Conservation (phyloP, 441 rosid genomes). For the Mallotus japonicus region DNA sequence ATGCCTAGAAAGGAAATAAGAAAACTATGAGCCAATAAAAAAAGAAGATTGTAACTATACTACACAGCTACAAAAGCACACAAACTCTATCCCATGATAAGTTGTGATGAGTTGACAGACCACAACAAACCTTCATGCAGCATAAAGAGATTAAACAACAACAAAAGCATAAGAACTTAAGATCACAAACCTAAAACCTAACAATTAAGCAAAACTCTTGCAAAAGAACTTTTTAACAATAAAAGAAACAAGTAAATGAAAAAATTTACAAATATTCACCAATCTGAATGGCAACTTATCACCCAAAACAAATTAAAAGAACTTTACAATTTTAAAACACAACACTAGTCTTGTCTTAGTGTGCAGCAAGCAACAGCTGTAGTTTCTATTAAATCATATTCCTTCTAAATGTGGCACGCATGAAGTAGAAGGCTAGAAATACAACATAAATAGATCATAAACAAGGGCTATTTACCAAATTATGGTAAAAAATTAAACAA, state of each 20-base stretch:
- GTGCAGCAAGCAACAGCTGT: not conserved
- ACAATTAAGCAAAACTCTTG: not conserved
- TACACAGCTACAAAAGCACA: not conserved
- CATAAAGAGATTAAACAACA: not conserved
- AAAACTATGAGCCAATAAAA: conserved; percentile 15
- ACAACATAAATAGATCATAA: not conserved
- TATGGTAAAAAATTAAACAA: too few relatives aligned
- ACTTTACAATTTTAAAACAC: too few relatives aligned
- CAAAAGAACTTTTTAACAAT: not conserved
- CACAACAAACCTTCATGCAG: not conserved
- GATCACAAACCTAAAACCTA: not conserved
- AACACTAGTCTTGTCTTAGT: not conserved
- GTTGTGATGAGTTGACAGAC: too few relatives aligned
- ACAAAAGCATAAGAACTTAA: not conserved
- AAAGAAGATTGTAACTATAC: not conserved
- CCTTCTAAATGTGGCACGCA: not conserved
- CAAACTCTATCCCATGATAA: not conserved
- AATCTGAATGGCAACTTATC: not conserved
- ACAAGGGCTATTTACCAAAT: not conserved
- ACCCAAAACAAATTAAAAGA: too few relatives aligned
- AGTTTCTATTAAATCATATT: not conserved
- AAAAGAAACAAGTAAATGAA: not conserved
- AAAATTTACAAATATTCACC: not conserved
- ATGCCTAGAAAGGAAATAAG: conserved; percentile 37
- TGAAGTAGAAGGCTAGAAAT: not conserved